Conservation (phyloP, 169 alveolate genomes). For the Blepharisma undulans region DNA sequence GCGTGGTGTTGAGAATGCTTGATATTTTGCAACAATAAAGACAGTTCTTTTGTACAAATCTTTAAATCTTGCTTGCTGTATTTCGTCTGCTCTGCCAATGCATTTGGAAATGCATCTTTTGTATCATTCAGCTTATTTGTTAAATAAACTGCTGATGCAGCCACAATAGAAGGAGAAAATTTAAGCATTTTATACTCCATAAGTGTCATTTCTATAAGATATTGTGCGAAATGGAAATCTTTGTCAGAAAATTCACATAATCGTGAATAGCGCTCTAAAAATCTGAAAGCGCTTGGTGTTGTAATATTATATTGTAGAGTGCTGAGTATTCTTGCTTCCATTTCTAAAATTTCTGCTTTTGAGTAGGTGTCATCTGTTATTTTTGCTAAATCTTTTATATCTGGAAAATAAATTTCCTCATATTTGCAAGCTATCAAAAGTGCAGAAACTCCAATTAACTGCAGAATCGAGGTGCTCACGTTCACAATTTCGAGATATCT, state of each 20-base stretch:
- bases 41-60: conserved; percentile 76
- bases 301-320: conserved; percentile 58
- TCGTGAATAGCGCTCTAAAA: conserved; percentile 70
- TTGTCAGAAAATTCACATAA: conserved; percentile 53
- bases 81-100: conserved; percentile 50
- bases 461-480: conserved; percentile 54
- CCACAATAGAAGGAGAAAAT: conserved; percentile 66
- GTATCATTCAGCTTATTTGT: background rate
- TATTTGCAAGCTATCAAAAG: conserved; percentile 84
- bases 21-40: conserved; percentile 55
- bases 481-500: conserved; percentile 61
- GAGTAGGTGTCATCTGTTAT: conserved; percentile 84
- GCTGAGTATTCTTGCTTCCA: conserved; percentile 71
- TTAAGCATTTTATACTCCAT: conserved; percentile 72
- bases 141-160: conserved; percentile 72
- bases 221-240: conserved; percentile 59
- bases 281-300: conserved; percentile 63
- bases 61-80: conserved; percentile 67
- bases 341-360: conserved; percentile 70
- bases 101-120: conserved; percentile 46
- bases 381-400: conserved; percentile 78
- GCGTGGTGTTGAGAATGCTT: conserved; percentile 66
- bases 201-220: conserved; percentile 73
- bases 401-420: conserved; percentile 88
- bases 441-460: conserved; percentile 82